phyloP scores from a whole-genome alignment of 2,329 filamentous ascomycete species.

The Orbilia javanica region DNA sequence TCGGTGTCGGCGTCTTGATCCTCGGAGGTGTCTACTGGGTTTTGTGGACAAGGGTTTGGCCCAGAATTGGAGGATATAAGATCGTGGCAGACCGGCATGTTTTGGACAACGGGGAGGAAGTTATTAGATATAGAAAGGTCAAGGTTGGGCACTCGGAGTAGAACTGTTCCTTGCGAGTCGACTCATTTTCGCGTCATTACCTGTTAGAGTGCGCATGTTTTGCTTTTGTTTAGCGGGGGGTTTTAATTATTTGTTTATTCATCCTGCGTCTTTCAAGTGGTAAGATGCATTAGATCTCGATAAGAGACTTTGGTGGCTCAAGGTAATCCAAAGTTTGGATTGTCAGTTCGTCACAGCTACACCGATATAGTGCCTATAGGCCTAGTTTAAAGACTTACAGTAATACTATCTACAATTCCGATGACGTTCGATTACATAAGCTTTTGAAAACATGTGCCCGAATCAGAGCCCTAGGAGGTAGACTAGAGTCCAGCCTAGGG shows the following conservation, averaged over 20 bases:
- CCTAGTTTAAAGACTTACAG: not conserved
- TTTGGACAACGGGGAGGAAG: slow-evolving; percentile 65
- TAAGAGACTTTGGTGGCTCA: not conserved
- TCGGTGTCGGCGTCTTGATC: slow-evolving; percentile 70
- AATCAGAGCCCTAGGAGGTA: too few species aligned
- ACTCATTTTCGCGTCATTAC: not conserved
- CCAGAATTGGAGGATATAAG: slow-evolving; percentile 69
- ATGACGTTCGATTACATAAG: not conserved
- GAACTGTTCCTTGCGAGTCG: not conserved
- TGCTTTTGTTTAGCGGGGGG: slow-evolving; percentile 6
- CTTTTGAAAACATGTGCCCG: not conserved
- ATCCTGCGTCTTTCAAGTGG: not conserved
- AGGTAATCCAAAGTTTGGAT: not conserved
- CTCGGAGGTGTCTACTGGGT: slow-evolving; percentile 71
- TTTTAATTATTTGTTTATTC: not conserved
- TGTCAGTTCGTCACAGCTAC: slow-evolving; percentile 3
- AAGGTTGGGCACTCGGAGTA: slow-evolving; percentile 47
- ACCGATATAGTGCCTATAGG: not conserved
- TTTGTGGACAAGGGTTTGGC: slow-evolving; percentile 70
- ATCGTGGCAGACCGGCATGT: slow-evolving; percentile 67
- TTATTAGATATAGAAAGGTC: slow-evolving; percentile 66
- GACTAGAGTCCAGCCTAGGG: too few species aligned
- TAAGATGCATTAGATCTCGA: not conserved
- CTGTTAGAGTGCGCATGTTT: not conserved
- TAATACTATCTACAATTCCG: not conserved